Evolutionary conservation across 768 basidiomycete genomes (phyloP).

Genomic region (Leucosporidium yakuticum): DNA sequence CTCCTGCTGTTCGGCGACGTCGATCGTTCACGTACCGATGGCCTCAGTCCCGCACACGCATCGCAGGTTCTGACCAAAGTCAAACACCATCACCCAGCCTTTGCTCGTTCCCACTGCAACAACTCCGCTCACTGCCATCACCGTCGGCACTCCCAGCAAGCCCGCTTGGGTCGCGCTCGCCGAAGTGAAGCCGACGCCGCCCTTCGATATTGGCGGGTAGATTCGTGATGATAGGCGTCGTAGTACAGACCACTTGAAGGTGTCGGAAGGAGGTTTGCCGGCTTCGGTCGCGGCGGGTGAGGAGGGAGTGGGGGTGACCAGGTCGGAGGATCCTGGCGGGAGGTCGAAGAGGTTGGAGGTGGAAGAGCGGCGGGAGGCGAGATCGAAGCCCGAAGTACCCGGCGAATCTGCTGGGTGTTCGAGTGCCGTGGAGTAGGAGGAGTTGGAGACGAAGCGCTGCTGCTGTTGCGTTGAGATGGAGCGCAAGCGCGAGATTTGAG

Average conservation of each 20-base stretch:
- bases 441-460: conserved; percentile 58
- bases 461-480: conserved; percentile 44
- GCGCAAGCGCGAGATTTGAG: conserved; percentile 52
- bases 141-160: conserved; percentile 62
- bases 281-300: conserved; percentile 8
- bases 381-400: conserved; percentile 19
- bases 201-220: conserved; percentile 50
- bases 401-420: conserved; percentile 34
- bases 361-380: conserved; percentile 21
- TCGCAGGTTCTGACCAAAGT: conserved; percentile 78
- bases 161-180: conserved; percentile 7
- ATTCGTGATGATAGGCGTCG: conserved; percentile 57
- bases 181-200: conserved; percentile 59
- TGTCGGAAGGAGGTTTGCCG: conserved; percentile 48
- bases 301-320: conserved; percentile 4
- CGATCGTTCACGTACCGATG: conserved; percentile 49
- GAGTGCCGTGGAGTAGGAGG: conserved; percentile 64
- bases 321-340: conserved; percentile 12
- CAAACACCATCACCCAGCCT: conserved; percentile 75
- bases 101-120: conserved; percentile 80
- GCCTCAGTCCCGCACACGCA: conserved; percentile 68
- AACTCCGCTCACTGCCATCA: conserved; percentile 74
- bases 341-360: conserved; percentile 26
- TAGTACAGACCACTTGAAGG: conserved; percentile 71
- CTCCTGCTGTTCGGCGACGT: not conserved